A percentile compares a stretch with the other conserved stretches of the same genome.
Conservation (phyloP, 225 moss, liverwort and hornwort genomes). For the Sphagnum contortum region DNA sequence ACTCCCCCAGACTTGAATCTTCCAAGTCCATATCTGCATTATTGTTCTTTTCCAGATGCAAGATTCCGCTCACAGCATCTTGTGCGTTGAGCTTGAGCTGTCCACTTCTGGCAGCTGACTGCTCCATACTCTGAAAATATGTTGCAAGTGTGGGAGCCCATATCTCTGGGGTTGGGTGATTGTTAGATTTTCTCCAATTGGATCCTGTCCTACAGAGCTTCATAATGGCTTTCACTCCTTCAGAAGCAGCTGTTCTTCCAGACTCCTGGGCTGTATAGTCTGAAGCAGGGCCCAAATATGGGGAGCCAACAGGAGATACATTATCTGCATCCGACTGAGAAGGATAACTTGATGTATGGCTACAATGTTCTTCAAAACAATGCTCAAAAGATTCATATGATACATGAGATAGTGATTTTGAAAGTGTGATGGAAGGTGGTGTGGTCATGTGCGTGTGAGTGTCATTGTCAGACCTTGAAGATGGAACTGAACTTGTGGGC, state of each 20-base stretch:
- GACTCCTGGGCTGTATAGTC: slow-evolving; percentile 31
- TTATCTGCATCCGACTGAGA: slow-evolving; percentile 6
- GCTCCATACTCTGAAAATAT: slow-evolving; percentile 50
- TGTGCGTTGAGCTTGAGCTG: too few relatives aligned
- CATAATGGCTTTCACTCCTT: slow-evolving; percentile 69
- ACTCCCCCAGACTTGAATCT: slow-evolving; percentile 4
- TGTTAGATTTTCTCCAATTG: slow-evolving; percentile 57
- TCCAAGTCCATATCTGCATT: slow-evolving; percentile 4
- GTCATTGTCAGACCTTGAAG: slow-evolving; percentile 49
- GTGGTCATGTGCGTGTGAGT: slow-evolving; percentile 26
- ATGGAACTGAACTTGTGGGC: slow-evolving; percentile 34
- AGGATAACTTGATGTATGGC: slow-evolving; percentile 7
- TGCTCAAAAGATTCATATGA: slow-evolving; percentile 50
- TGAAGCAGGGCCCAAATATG: slow-evolving; percentile 42
- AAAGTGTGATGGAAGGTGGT: slow-evolving; percentile 21
- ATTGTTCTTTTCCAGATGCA: slow-evolving; percentile 6
- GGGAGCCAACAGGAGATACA: slow-evolving; percentile 17
- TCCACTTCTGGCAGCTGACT: slow-evolving; percentile 17
- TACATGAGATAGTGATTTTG: slow-evolving; percentile 30
- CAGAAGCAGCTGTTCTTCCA: slow-evolving; percentile 23
- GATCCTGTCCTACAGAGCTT: slow-evolving; percentile 61
- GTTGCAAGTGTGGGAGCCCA: slow-evolving; percentile 79
- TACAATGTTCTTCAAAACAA: slow-evolving; percentile 29
- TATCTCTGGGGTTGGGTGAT: slow-evolving; percentile 43
- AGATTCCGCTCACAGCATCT: too few relatives aligned